These are phyloP conservation scores for Plenodomus lindquistii DNA, from an alignment of 2,329 filamentous ascomycete species.

Conservation along the genomic window DNA sequence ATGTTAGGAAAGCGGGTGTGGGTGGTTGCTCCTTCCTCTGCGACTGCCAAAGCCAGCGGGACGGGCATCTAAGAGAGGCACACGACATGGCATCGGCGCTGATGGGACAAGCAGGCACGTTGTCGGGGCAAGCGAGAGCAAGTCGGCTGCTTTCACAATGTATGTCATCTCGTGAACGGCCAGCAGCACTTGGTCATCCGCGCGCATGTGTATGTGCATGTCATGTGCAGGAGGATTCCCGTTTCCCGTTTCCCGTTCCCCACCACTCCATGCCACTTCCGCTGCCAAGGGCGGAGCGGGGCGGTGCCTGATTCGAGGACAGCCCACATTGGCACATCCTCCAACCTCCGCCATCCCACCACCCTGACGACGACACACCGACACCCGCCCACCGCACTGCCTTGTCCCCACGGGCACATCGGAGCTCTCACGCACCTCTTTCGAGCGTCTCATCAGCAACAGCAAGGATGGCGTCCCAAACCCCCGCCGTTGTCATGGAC, in stretches of 20 bases:
- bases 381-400: conserved; percentile 28
- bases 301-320: conserved; percentile 29
- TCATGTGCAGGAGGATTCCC: too few relatives aligned
- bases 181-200: conserved; percentile 2
- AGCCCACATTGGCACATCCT: conserved; percentile 21
- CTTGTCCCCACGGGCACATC: conserved; percentile 16
- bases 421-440: conserved; percentile 24
- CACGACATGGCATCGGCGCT: conserved; percentile 2
- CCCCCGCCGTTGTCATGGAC: conserved; percentile 99
- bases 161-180: neutral
- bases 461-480: conserved; percentile 87
- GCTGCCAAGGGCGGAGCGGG: conserved; percentile 35
- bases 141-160: conserved; percentile 2
- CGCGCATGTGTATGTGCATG: too few relatives aligned
- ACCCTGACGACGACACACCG: conserved; percentile 34
- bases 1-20: conserved; percentile 6
- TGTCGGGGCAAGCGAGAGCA: conserved; percentile 9
- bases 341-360: conserved; percentile 36
- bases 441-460: conserved; percentile 21
- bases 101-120: conserved; percentile 6
- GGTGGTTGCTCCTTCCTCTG: conserved; percentile 32
- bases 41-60: conserved; percentile 11
- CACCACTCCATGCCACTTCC: conserved; percentile 23
- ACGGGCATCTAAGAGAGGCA: neutral
- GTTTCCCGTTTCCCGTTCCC: conserved; percentile 13